Percentiles rank a stretch among this genome's conserved stretches.
Evolutionary conservation across 352 stramenopile species (phyloP).

Genomic region (Phytophthora chlamydospora): DNA sequence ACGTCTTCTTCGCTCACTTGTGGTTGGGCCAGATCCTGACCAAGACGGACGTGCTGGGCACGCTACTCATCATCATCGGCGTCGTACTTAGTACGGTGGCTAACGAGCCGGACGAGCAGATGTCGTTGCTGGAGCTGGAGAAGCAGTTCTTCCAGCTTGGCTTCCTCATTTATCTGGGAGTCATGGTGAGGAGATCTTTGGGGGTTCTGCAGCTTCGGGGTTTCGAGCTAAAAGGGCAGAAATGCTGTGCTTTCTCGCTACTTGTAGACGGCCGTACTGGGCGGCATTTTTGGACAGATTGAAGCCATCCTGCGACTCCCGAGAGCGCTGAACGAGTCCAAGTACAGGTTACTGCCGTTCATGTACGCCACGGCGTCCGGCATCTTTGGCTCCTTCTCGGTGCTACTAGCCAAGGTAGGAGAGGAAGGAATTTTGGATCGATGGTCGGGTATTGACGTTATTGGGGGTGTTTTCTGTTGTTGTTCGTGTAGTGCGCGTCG

Average conservation of each 20-base stretch:
- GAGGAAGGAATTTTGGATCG: neutral
- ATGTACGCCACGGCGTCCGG: conserved; percentile 83
- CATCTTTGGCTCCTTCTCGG: conserved; percentile 86
- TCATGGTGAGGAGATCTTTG: conserved; percentile 58
- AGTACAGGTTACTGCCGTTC: conserved; percentile 75
- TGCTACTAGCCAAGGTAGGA: conserved; percentile 78
- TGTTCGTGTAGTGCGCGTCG: conserved; percentile 78
- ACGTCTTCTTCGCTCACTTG: conserved; percentile 89
- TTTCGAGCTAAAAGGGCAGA: conserved; percentile 15
- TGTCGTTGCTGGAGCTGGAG: conserved; percentile 81
- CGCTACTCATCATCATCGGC: conserved; percentile 80
- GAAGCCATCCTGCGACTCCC: conserved; percentile 64
- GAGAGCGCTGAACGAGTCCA: conserved; percentile 55
- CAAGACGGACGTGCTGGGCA: conserved; percentile 69
- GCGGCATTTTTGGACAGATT: conserved; percentile 76
- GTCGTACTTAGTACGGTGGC: conserved; percentile 83
- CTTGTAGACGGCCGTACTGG: conserved; percentile 60
- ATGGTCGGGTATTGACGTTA: conserved; percentile 29
- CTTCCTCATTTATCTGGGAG: conserved; percentile 78
- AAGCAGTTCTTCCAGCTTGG: conserved; percentile 77
- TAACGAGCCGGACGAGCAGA: conserved; percentile 81
- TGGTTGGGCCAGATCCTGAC: conserved; percentile 85
- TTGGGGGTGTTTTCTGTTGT: conserved; percentile 3
- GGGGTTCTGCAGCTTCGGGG: neutral
- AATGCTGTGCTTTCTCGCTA: neutral